phyloP scores from a whole-genome alignment of 345 rosid genomes.

The Adansonia digitata region DNA sequence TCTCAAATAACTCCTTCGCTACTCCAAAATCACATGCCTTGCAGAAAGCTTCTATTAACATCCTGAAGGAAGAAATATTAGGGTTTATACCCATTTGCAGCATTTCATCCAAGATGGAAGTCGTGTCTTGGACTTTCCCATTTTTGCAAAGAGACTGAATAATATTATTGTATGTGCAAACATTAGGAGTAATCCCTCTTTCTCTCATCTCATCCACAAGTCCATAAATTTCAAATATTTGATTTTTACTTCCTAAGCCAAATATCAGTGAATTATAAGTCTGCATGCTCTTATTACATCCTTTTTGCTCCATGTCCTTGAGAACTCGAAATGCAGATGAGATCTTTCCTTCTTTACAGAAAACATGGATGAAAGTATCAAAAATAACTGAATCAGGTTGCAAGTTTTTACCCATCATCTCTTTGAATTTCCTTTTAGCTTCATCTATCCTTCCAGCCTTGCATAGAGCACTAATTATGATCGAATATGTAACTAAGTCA shows the following conservation, averaged over 20 bases:
- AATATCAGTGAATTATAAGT: conserved; percentile 84
- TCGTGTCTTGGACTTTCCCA: conserved; percentile 74
- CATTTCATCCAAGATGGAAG: conserved; percentile 78
- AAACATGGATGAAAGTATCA: conserved; percentile 65
- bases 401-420: conserved; percentile 70
- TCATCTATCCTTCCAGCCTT: conserved; percentile 74
- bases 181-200: conserved; percentile 75
- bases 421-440: conserved; percentile 70
- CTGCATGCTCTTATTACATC: conserved; percentile 69
- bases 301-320: conserved; percentile 92
- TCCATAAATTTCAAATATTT: conserved; percentile 88
- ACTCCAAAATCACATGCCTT: conserved; percentile 55
- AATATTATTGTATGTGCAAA: conserved; percentile 66
- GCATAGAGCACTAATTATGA: conserved; percentile 67
- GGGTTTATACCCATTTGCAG: conserved; percentile 66
- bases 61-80: conserved; percentile 61
- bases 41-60: conserved; percentile 72
- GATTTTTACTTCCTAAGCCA: conserved; percentile 72
- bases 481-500: conserved; percentile 73
- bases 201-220: conserved; percentile 94
- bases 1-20: conserved; percentile 74
- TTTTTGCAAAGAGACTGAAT: conserved; percentile 75
- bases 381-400: conserved; percentile 72
- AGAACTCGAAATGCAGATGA: conserved; percentile 93
- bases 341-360: conserved; percentile 83